Percentiles rank a stretch among this genome's conserved stretches.
phyloP scores from a whole-genome alignment of 2,329 filamentous ascomycete species.

The Didymella glomerata region DNA sequence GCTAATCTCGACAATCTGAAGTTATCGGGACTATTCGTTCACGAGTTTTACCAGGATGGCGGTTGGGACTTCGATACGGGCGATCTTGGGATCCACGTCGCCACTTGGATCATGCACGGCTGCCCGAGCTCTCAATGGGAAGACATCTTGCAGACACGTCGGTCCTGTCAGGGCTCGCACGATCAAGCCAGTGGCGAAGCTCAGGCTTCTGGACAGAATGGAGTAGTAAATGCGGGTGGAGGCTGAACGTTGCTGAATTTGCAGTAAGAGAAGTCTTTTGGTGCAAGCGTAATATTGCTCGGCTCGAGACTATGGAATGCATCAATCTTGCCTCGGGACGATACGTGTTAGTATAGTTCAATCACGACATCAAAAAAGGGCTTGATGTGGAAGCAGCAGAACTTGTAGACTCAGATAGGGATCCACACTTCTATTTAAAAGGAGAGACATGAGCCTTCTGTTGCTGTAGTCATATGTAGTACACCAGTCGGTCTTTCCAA shows the following conservation, averaged over 20 bases:
- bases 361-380: too few relatives aligned
- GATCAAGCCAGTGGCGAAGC: neutral
- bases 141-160: neutral
- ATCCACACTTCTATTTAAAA: too few relatives aligned
- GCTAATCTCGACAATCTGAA: neutral
- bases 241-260: neutral
- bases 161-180: neutral
- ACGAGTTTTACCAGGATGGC: neutral
- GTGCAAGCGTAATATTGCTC: too few relatives aligned
- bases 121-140: neutral
- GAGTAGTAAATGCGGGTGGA: neutral
- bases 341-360: too few relatives aligned
- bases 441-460: too few relatives aligned
- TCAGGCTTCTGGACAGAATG: neutral
- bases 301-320: too few relatives aligned
- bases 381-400: too few relatives aligned
- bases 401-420: too few relatives aligned
- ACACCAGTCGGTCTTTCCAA: too few relatives aligned
- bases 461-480: too few relatives aligned
- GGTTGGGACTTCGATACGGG: constrained; percentile 6
- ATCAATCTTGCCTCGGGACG: too few relatives aligned
- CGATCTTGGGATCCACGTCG: neutral
- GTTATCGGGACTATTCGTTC: constrained; percentile 4
- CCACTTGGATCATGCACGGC: constrained; percentile 3
- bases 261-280: too few relatives aligned